These are phyloP conservation scores for Pythium aquatile DNA, from an alignment of 352 stramenopile genomes.

Conservation along the genomic window DNA sequence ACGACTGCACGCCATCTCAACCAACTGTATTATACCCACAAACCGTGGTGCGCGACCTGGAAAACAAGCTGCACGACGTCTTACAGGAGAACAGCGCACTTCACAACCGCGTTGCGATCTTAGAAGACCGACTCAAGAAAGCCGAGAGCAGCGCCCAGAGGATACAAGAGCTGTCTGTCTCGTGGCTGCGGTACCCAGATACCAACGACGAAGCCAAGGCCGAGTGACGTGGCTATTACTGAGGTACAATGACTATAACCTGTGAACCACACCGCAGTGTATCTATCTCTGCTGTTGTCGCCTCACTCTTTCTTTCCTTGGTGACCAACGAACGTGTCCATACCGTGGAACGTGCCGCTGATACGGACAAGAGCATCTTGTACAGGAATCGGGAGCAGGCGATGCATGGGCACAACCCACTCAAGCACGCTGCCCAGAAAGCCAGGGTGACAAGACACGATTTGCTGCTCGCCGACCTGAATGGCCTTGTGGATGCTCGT, in stretches of 20 bases:
- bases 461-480: conserved; percentile 40
- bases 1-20: conserved; percentile 18
- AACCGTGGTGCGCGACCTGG: conserved; percentile 21
- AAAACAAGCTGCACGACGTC: conserved; percentile 31
- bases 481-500: conserved; percentile 54
- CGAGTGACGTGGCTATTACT: not conserved
- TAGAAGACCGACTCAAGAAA: conserved; percentile 35
- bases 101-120: conserved; percentile 31
- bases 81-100: conserved; percentile 42
- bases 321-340: conserved; percentile 68
- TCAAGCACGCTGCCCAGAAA: conserved; percentile 38
- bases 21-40: conserved; percentile 24
- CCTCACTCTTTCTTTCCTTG: not conserved
- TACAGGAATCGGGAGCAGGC: conserved; percentile 52
- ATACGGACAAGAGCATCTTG: conserved; percentile 41
- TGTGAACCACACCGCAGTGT: not conserved
- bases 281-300: not conserved
- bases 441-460: conserved; percentile 61
- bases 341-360: conserved; percentile 48
- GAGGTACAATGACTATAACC: not conserved
- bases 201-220: conserved; percentile 15
- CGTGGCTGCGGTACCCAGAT: conserved; percentile 35
- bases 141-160: conserved; percentile 41
- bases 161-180: conserved; percentile 42
- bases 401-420: conserved; percentile 36